Conservation (phyloP, 2,329 filamentous ascomycete species). For the Exophiala bonariae region DNA sequence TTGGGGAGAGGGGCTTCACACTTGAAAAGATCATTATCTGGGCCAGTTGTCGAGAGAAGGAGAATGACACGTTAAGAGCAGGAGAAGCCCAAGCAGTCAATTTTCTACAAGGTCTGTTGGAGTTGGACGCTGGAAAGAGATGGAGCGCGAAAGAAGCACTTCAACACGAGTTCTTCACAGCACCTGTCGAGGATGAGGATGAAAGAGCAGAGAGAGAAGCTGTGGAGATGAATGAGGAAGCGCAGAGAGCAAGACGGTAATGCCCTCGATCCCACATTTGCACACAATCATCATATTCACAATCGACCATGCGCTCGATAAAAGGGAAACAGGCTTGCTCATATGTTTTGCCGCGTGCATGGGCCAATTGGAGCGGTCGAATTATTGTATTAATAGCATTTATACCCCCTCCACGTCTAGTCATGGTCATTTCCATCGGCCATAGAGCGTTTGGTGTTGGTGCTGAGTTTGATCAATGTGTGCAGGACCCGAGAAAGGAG, state of each 20-base stretch:
- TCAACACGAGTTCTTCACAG: slow-evolving; percentile 46
- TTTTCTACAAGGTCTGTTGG: slow-evolving; percentile 43
- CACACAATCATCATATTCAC: no score
- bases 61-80: slow-evolving; percentile 47
- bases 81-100: slow-evolving; percentile 47
- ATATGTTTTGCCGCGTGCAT: no score
- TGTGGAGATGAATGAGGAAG: slow-evolving; percentile 17
- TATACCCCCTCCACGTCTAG: no score
- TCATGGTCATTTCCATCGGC: no score
- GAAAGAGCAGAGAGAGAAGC: slow-evolving; percentile 25
- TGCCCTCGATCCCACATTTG: neutral
- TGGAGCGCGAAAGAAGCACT: slow-evolving; percentile 44
- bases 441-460: no score
- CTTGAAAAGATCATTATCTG: slow-evolving; percentile 94
- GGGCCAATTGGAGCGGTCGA: neutral
- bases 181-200: slow-evolving; percentile 34
- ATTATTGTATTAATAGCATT: slow-evolving; percentile 2
- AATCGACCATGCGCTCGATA: no score
- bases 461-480: no score
- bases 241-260: slow-evolving; percentile 7
- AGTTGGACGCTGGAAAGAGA: slow-evolving; percentile 44
- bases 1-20: slow-evolving; percentile 79
- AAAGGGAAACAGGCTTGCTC: no score
- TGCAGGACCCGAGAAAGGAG: no score
- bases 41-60: slow-evolving; percentile 77